Percentiles rank a stretch among this genome's conserved stretches.
Conservation (phyloP, 192 early-diverging fungal genomes). For the Haplosporangium gracile region DNA sequence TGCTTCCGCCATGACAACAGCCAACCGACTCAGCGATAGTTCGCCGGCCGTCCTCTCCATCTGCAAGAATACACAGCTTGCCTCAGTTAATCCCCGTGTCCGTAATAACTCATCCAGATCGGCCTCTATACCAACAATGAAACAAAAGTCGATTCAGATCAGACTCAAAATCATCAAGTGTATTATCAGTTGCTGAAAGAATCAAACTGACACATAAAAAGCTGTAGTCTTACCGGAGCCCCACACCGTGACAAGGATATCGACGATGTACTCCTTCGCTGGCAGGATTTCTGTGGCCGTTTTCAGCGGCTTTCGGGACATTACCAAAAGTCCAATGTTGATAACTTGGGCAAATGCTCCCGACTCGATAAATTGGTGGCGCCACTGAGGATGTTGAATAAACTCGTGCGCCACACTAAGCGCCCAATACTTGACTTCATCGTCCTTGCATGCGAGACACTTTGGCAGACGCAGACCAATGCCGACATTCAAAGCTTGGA, state of each 20-base stretch:
- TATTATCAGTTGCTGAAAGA: background rate
- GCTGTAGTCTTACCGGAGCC: slow-evolving; percentile 31
- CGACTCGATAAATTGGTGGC: slow-evolving; percentile 44
- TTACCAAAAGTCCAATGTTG: slow-evolving; percentile 34
- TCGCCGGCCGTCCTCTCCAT: slow-evolving; percentile 32
- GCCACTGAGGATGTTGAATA: slow-evolving; percentile 38
- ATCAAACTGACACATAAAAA: background rate
- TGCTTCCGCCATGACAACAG: slow-evolving; percentile 29
- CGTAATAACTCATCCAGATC: slow-evolving; percentile 15
- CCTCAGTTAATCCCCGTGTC: slow-evolving; percentile 22
- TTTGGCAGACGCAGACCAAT: slow-evolving; percentile 74
- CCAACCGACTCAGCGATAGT: slow-evolving; percentile 25
- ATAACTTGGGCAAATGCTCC: slow-evolving; percentile 43
- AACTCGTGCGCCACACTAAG: slow-evolving; percentile 63
- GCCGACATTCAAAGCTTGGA: slow-evolving; percentile 71
- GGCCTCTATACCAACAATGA: background rate
- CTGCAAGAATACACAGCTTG: slow-evolving; percentile 38
- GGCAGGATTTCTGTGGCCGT: slow-evolving; percentile 28
- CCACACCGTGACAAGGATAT: slow-evolving; percentile 48
- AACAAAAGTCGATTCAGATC: background rate
- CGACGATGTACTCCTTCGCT: slow-evolving; percentile 33
- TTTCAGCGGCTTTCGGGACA: slow-evolving; percentile 38
- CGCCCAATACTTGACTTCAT: slow-evolving; percentile 84
- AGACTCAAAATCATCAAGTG: background rate
- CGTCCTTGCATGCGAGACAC: slow-evolving; percentile 71